These are phyloP conservation scores for Phyllosticta citribraziliensis DNA, from an alignment of 2,329 filamentous ascomycete species.

Conservation along the genomic window DNA sequence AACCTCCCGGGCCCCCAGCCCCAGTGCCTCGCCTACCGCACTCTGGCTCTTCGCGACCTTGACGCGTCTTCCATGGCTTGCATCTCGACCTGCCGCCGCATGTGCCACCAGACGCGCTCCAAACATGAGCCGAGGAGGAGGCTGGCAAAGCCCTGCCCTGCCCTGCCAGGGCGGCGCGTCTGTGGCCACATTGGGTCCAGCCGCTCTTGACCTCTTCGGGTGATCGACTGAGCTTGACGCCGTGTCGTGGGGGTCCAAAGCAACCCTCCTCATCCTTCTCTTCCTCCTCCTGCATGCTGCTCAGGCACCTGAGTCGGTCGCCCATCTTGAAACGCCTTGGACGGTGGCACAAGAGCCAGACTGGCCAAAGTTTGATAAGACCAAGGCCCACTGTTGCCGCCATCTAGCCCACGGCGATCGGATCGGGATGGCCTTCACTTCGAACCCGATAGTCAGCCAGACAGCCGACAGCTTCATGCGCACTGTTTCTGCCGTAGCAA, in stretches of 20 bases:
- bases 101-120: neutral
- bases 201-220: conserved; percentile 2
- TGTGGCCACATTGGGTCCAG: neutral
- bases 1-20: too few relatives aligned
- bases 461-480: neutral
- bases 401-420: neutral
- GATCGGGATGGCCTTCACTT: neutral
- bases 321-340: neutral
- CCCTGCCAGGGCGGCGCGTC: conserved; percentile 9
- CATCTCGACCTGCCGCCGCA: neutral
- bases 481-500: neutral
- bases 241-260: conserved; percentile 1
- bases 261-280: neutral
- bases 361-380: neutral
- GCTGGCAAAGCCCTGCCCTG: conserved; percentile 7
- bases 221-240: conserved; percentile 10
- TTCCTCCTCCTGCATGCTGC: neutral
- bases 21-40: neutral
- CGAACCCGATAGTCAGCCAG: neutral
- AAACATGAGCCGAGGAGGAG: neutral
- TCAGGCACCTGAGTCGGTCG: neutral
- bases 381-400: neutral
- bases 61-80: conserved; percentile 3
- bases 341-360: neutral
- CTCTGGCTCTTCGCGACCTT: neutral